Evolutionary conservation across 176 grass and related monocot genomes (phyloP).

Genomic region (Ensete glaucum): DNA sequence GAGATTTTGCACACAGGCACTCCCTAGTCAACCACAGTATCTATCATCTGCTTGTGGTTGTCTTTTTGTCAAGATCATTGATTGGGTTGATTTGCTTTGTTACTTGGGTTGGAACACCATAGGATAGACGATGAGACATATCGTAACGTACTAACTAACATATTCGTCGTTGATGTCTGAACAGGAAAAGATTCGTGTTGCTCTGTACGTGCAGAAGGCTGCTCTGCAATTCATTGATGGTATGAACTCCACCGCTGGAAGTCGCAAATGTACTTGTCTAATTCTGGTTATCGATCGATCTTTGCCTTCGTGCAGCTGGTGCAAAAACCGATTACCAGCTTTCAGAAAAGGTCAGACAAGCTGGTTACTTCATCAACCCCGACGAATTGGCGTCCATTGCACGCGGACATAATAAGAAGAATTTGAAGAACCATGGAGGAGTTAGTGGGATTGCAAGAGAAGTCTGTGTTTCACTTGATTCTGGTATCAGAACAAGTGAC

Average conservation of each 20-base stretch:
- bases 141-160: not conserved
- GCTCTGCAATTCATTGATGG: constrained; percentile 91
- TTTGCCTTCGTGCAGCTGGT: constrained; percentile 32
- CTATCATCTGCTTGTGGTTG: not conserved
- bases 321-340: constrained; percentile 48
- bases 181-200: constrained; percentile 89
- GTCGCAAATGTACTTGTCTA: constrained; percentile 3
- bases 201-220: constrained; percentile 77
- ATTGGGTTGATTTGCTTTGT: not conserved
- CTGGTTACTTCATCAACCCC: constrained; percentile 58
- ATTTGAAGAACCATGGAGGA: constrained; percentile 46
- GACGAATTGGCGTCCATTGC: constrained; percentile 72
- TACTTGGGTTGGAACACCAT: not conserved
- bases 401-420: constrained; percentile 57
- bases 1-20: not conserved
- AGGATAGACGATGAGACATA: not conserved
- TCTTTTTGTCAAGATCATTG: not conserved
- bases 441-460: constrained; percentile 52
- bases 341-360: constrained; percentile 49
- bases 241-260: constrained; percentile 11
- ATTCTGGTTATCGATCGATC: not conserved
- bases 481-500: constrained; percentile 52
- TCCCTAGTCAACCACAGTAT: not conserved
- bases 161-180: not conserved
- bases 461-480: constrained; percentile 48